Conservation (phyloP, 371 early-diverging fungal species). For the Rhizomucor miehei region DNA sequence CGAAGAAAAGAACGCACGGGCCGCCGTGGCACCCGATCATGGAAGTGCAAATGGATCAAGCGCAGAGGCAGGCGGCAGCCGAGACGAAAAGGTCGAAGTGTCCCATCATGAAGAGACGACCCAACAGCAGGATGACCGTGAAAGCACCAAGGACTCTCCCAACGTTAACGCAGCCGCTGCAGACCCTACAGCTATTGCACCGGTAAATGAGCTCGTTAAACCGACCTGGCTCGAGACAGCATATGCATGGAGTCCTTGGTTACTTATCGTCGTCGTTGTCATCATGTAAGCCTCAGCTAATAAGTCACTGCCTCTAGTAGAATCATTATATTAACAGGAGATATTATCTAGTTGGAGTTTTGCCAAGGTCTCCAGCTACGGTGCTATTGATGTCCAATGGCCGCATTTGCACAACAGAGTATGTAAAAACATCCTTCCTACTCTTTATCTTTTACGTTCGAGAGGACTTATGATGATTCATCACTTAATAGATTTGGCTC, state of each 20-base stretch:
- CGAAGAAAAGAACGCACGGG: slow-evolving; percentile 9
- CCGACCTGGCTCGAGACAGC: slow-evolving; percentile 29
- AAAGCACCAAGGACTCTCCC: not conserved
- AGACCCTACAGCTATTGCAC: not conserved
- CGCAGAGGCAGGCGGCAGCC: not conserved
- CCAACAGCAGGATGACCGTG: not conserved
- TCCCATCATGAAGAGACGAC: not conserved
- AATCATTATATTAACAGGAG: no score
- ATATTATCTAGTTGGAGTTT: slow-evolving; percentile 30
- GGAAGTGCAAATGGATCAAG: not conserved
- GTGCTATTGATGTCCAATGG: slow-evolving; percentile 31
- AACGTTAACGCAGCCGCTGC: not conserved
- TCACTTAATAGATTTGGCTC: slow-evolving; percentile 41
- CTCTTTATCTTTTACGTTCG: no score
- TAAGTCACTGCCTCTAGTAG: no score
- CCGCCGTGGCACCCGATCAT: not conserved
- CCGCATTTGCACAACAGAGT: slow-evolving; percentile 32
- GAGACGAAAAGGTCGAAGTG: not conserved
- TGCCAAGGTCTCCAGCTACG: slow-evolving; percentile 27
- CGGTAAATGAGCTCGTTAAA: slow-evolving; percentile 15
- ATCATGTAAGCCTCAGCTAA: slow-evolving; percentile 24
- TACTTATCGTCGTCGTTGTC: slow-evolving; percentile 40
- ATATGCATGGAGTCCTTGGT: slow-evolving; percentile 51
- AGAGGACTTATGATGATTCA: no score
- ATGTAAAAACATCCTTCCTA: no score